Base-by-base conservation (phyloP, 176 grass and related monocot species). In the Hsuehochloa calcarea region DNA sequence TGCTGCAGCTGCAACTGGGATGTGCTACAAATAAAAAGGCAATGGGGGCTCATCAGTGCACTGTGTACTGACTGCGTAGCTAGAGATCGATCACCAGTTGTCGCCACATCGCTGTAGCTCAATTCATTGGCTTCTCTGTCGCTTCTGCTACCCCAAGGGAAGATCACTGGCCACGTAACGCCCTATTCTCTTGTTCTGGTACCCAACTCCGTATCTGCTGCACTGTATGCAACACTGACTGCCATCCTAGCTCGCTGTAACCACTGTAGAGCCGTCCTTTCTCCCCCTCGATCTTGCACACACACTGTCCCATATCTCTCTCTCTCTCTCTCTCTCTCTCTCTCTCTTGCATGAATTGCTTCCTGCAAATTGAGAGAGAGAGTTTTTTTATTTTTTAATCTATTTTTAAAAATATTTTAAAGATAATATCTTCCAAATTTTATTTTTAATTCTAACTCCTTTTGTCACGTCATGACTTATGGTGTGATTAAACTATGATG, bases 71-170 rank as follows among this genome's bases (percentile, higher is more conserved):
- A 17, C 54, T 23, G 39, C 1, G 29, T 8, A 38, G 71, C 26
- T 51, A 67, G 38, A n/a, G 67, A 65, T 80, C 22, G 67, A 73
- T 80, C 22, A 54, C 68, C 69, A 67, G 85, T 69, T 66, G 45
- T 56, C 4, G 52, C 43, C 45, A 12, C 45, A 40, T 52, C 25
- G 7, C 12, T 51, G 3, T 61, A 26, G 39, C 35, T 46, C 1
- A 8, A 76, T 68, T 69, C 62, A 77, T 65, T 76, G 71, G 49
- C 62, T 6, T 49, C 61, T 55, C 49, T 55, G 58, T 43, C 41
- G 59, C 54, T 56, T 44, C 66, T 65, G 80, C 65, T 69, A 78
- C 68, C 40, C 15, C 7, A 17, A 37, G 44, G 44, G 68, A 37
- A 46, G 38, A 66, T 59, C 68, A 74, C 68, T 74, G 69, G 50